Conservation (phyloP, 495 filamentous ascomycete genomes). For the Aspergillus affinis region DNA sequence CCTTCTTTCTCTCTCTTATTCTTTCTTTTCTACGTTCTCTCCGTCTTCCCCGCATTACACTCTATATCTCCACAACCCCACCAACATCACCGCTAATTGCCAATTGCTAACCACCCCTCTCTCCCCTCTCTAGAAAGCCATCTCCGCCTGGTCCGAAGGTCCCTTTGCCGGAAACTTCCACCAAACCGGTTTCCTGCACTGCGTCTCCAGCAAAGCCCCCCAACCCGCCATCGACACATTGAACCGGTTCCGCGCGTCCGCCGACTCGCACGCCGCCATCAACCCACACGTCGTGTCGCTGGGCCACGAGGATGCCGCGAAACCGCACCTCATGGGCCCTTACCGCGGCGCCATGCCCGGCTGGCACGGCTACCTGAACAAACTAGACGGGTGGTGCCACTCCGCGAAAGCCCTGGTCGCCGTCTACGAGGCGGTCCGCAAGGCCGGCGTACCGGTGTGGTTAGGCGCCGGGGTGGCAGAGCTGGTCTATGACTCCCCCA, state of each 20-base stretch:
- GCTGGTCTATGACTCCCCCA: slow-evolving; percentile 1
- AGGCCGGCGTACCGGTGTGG: slow-evolving; percentile 37
- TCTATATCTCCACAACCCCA: too few species aligned
- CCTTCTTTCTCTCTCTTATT: slow-evolving; percentile 9
- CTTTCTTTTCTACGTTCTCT: too few species aligned
- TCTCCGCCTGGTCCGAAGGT: slow-evolving; percentile 50
- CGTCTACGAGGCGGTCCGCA: slow-evolving; percentile 27
- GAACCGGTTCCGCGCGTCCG: slow-evolving; percentile 43
- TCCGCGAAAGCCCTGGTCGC: slow-evolving; percentile 44
- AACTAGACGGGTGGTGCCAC: slow-evolving; percentile 52
- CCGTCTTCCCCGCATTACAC: too few species aligned
- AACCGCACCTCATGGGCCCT: slow-evolving; percentile 38
- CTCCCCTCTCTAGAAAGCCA: slow-evolving; percentile 51
- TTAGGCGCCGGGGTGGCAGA: slow-evolving; percentile 28
- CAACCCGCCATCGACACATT: slow-evolving; percentile 48
- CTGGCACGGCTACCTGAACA: slow-evolving; percentile 57
- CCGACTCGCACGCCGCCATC: slow-evolving; percentile 35
- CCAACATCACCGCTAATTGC: too few species aligned
- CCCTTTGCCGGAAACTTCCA: slow-evolving; percentile 54
- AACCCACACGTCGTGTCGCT: slow-evolving; percentile 36
- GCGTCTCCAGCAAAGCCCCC: slow-evolving; percentile 45
- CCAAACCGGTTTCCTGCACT: slow-evolving; percentile 54
- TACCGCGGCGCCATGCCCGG: slow-evolving; percentile 47
- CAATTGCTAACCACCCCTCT: neutral
- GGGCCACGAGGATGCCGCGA: slow-evolving; percentile 34